Percentiles rank a stretch among this genome's conserved stretches.
Evolutionary conservation across 2,329 filamentous ascomycete species (phyloP).

Genomic region (Magnaporthiopsis incrustans): DNA sequence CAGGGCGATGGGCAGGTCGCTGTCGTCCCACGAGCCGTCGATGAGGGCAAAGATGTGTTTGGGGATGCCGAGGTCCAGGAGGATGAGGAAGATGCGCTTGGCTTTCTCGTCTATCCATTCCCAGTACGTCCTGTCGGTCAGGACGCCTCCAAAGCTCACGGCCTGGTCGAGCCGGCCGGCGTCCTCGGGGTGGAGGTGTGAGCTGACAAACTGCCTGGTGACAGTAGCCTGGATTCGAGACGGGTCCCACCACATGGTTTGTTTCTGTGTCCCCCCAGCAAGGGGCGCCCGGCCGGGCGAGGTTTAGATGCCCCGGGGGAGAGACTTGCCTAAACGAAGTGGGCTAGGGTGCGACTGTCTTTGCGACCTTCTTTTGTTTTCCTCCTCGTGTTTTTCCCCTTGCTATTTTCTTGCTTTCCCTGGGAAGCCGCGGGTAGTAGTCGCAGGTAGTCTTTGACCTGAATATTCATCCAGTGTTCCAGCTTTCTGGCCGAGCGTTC

Average conservation of each 20-base stretch:
- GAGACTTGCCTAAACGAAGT: too few relatives aligned
- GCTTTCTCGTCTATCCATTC: slow-evolving; percentile 68
- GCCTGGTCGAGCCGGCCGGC: slow-evolving; percentile 53
- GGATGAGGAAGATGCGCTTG: slow-evolving; percentile 61
- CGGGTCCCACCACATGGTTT: slow-evolving; percentile 58
- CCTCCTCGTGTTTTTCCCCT: too few relatives aligned
- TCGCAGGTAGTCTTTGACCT: too few relatives aligned
- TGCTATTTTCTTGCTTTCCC: not conserved
- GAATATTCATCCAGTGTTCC: not conserved
- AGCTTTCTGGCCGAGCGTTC: too few relatives aligned
- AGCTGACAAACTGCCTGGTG: slow-evolving; percentile 58
- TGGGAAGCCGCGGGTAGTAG: too few relatives aligned
- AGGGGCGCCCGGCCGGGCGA: not conserved
- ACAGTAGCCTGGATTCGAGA: slow-evolving; percentile 62
- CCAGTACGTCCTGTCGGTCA: slow-evolving; percentile 68
- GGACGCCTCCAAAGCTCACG: slow-evolving; percentile 58
- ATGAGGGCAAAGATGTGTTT: slow-evolving; percentile 69
- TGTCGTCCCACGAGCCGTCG: slow-evolving; percentile 70
- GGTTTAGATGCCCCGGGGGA: not conserved
- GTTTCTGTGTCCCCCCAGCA: not conserved
- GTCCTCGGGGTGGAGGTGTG: slow-evolving; percentile 56
- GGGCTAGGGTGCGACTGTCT: too few relatives aligned
- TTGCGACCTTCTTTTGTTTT: not conserved
- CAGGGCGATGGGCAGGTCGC: slow-evolving; percentile 60
- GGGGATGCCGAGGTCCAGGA: slow-evolving; percentile 60